Evolutionary conservation across 495 filamentous ascomycete genomes (phyloP).

Genomic region (Penicillium cosmopolitanum): DNA sequence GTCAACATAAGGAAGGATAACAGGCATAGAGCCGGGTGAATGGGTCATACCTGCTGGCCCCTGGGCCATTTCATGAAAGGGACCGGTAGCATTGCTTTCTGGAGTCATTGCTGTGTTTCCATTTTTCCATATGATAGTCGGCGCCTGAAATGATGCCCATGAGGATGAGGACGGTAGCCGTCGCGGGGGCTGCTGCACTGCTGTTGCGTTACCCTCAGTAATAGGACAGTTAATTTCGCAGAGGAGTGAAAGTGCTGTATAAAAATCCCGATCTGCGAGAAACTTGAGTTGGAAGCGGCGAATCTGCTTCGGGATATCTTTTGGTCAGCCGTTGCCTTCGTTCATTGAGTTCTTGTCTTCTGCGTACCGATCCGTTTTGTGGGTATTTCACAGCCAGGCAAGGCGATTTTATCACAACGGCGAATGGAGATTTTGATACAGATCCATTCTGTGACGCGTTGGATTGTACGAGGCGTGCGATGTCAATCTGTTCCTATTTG

Average conservation of each 20-base stretch:
- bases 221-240: conserved; percentile 46
- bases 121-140: conserved; percentile 9
- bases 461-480: conserved; percentile 29
- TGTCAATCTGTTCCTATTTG: conserved; percentile 41
- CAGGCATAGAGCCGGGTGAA: neutral
- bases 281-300: conserved; percentile 52
- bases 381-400: conserved; percentile 50
- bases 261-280: conserved; percentile 39
- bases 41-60: conserved; percentile 11
- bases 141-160: conserved; percentile 24
- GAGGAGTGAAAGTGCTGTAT: conserved; percentile 39
- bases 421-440: conserved; percentile 32
- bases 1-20: neutral
- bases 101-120: conserved; percentile 14
- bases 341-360: neutral
- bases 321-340: neutral
- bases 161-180: conserved; percentile 35
- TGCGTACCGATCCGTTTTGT: conserved; percentile 8
- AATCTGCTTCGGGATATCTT: conserved; percentile 23
- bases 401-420: conserved; percentile 47
- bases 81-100: conserved; percentile 13
- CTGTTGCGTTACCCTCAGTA: conserved; percentile 36
- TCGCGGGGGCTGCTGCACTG: conserved; percentile 19
- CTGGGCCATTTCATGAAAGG: conserved; percentile 11
- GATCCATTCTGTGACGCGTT: conserved; percentile 10